Evolutionary conservation across 805 yeast species (phyloP), one percentile per base, ranked within the genome.

Genomic region (Tetrapisispora fleetii): DNA sequence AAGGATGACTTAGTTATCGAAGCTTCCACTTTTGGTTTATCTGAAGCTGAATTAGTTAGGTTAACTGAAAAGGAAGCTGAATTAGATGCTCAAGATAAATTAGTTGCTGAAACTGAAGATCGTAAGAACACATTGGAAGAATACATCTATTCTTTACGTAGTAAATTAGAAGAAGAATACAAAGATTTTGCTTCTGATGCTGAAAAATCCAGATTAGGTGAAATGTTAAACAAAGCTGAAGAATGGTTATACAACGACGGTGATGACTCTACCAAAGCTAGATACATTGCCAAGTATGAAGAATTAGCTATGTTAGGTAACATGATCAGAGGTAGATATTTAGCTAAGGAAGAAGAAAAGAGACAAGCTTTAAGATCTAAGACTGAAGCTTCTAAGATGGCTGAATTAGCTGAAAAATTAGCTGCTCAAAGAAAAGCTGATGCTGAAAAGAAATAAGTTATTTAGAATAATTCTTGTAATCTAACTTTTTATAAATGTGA

Each of bases 221-320:
- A 72, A 54, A 76, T 84, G 76, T 78, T 91, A 65, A 67, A 75
- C 64, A 83, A 82, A 68, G 81, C 97, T 57, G 98, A 93, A 78
- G 96, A 91, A 66, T 91, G 99, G 99, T 81, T 93, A 63, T 91
- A 93, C 71, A 95, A 85, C 53, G 98, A 88, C 49, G 97, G 97
- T 65, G 89, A 86, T 68, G 99, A 91, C 69, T 79, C 96, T 53
- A 78, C 89, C 63, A 89, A 91, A 80, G 97, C 91, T 61, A 88
- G 84, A 68, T 91, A 91, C 78, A 83, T 91, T 71, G 97, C 98
- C 63, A 89, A 85, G 73, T 88, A 88, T 73, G 98, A 93, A 75
- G 97, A 93, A 72, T 80, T 91, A 63, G 95, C 96, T 45, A 78
- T 95, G 44, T 76, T 82, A 61, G 98, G 98, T 70, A 93, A 93